Base-by-base conservation (phyloP, 2,329 filamentous ascomycete genomes). In the Pseudogymnoascus verrucosus region DNA sequence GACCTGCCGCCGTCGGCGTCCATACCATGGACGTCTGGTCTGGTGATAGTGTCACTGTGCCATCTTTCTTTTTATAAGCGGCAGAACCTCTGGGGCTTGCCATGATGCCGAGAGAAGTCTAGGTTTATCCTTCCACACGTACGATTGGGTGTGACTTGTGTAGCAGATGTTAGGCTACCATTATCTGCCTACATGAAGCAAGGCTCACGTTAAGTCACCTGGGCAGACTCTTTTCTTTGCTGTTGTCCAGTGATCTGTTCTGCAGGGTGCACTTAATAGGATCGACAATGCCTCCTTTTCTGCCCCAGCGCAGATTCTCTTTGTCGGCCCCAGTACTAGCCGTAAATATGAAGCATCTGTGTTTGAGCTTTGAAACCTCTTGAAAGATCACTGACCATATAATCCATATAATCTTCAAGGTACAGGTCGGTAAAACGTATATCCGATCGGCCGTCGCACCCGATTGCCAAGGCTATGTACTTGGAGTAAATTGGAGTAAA, bases 41-140 rank as follows among this genome's bases (percentile, higher is more conserved):
- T 64, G 83, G 79, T 14, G 89, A 86, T 69, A 98, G 81, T 26
- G 86, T 84, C 71, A 99, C 79, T 65, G 85, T 84, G 74, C 95
- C 95, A 80, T 98, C 90, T 77, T 96, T 95, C 81, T 98, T 99
- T 79, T 97, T 98, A 82, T 95, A 98, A 64, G 87, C 81, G 62
- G 89, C 87, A 67, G 83, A 84, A 65, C 88, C 90, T 69, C 80
- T 83, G 62, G 84, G 85, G 66, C 81, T 75, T 28, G 82, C 78
- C 85, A 88, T 88, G 54, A 36, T 36, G 51, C 51, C 11, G 51
- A 21, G 62, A 70, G 64, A 26, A 39, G 21, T 39, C 59, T 23
- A 11, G 11, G 34, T 12, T 57, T 57, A 57, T 57, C 23, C 51
- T 57, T 34, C 51, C 51, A 57, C 51, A 36, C 51, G 28, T 28